Percentiles rank a stretch among this genome's conserved stretches.
phyloP scores from a whole-genome alignment of 768 basidiomycete genomes.

The Calocera cornea region DNA sequence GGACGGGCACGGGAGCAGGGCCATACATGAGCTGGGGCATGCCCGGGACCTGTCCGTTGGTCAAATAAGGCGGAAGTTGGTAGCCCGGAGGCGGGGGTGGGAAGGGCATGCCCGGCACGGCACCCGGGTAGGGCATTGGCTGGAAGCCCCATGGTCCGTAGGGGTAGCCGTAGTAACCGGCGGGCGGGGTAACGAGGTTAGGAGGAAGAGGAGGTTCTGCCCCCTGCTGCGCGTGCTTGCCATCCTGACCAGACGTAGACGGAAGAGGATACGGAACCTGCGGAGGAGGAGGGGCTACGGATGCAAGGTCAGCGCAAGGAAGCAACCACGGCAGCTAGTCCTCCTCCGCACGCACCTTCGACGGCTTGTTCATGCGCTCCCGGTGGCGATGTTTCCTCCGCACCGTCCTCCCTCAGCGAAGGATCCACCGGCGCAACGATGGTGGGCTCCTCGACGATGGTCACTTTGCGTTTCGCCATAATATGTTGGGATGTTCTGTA shows the following conservation, averaged over 20 bases:
- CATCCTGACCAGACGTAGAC: not conserved
- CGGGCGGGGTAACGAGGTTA: not conserved
- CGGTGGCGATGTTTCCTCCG: conserved; percentile 6
- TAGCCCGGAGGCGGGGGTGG: conserved; percentile 1
- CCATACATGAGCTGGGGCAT: not conserved
- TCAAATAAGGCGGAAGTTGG: not conserved
- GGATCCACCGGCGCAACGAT: not conserved
- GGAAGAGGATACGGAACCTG: conserved; percentile 2
- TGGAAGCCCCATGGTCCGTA: not conserved
- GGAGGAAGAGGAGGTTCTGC: not conserved
- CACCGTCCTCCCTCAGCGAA: not conserved
- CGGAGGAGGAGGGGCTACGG: conserved; percentile 2
- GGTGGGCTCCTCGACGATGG: not conserved
- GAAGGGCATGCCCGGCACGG: not conserved
- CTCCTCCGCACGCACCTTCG: not conserved
- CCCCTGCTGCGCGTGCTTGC: not conserved
- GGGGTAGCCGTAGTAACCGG: not conserved
- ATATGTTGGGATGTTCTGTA: not conserved
- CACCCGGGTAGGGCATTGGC: not conserved
- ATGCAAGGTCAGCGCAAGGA: conserved; percentile 5
- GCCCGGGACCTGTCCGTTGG: not conserved
- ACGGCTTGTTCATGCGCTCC: not conserved
- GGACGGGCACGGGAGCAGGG: not conserved
- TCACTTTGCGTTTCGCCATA: conserved; percentile 1
- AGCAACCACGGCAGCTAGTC: not conserved